Evolutionary conservation across 2,329 filamentous ascomycete genomes (phyloP).

Genomic region (Coniochaeta hoffmannii): DNA sequence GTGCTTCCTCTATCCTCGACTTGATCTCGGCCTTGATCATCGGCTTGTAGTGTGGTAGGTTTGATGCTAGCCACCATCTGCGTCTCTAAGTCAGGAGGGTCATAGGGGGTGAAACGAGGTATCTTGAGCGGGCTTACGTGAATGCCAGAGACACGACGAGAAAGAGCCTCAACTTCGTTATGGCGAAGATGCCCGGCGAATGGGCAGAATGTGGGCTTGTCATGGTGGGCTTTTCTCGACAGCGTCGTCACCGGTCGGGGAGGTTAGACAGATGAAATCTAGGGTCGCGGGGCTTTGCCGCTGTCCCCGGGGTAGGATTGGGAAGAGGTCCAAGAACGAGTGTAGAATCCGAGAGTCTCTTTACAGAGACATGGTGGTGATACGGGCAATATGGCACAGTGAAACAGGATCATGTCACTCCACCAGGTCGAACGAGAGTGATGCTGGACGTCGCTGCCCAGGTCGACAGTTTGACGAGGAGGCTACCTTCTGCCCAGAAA

Average conservation of each 20-base stretch:
- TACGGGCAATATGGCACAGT: neutral
- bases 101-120: neutral
- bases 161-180: slow-evolving; percentile 28
- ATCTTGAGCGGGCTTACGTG: slow-evolving; percentile 24
- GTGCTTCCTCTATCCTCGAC: slow-evolving; percentile 29
- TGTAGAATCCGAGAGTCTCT: neutral
- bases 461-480: neutral
- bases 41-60: slow-evolving; percentile 35
- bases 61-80: slow-evolving; percentile 40
- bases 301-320: neutral
- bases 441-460: neutral
- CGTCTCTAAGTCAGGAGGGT: neutral
- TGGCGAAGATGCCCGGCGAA: slow-evolving; percentile 16
- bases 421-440: neutral
- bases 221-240: slow-evolving; percentile 11
- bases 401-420: neutral
- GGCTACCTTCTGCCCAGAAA: neutral
- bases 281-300: neutral
- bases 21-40: slow-evolving; percentile 30
- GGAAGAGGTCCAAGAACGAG: neutral
- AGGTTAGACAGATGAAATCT: neutral
- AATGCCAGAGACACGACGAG: slow-evolving; percentile 25
- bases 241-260: neutral
- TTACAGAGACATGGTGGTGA: neutral
- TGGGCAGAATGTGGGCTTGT: slow-evolving; percentile 8